Conservation (phyloP, 1,284 basidiomycete species). For the Naganishia albida region DNA sequence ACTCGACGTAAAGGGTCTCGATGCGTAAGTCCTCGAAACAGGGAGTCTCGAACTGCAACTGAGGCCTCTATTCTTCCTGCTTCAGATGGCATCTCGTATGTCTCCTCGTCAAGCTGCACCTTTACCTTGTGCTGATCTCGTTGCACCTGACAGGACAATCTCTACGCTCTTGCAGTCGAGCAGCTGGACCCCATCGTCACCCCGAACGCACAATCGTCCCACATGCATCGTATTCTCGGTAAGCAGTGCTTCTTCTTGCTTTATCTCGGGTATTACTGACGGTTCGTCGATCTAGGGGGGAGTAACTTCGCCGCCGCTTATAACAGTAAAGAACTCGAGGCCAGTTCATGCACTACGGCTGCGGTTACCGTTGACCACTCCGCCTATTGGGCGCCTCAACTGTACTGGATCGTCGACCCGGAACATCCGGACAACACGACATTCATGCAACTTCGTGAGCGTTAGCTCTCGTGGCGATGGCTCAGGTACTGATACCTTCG, state of each 20-base stretch:
- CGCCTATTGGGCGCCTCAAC: constrained; percentile 36
- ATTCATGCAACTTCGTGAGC: constrained; percentile 2
- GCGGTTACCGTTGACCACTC: constrained; percentile 41
- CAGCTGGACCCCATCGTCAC: constrained; percentile 32
- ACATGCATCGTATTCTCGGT: constrained; percentile 34
- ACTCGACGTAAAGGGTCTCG: not conserved
- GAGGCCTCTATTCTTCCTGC: not conserved
- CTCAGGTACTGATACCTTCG: not conserved
- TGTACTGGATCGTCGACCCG: constrained; percentile 29
- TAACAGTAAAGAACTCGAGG: constrained; percentile 37
- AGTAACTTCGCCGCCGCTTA: constrained; percentile 40
- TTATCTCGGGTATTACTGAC: not conserved
- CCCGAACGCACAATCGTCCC: constrained; percentile 29
- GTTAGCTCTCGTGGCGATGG: constrained; percentile 23
- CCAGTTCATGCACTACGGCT: constrained; percentile 38
- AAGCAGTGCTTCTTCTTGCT: not conserved
- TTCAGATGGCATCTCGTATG: constrained; percentile 1
- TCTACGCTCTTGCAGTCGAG: constrained; percentile 24
- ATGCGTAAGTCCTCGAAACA: not conserved
- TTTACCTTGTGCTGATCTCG: not conserved
- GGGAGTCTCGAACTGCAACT: not conserved
- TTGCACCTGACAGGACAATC: constrained; percentile 4
- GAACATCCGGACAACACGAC: not conserved
- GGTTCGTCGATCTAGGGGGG: constrained; percentile 32
- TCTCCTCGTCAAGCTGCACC: no score